A percentile compares a stretch with the other conserved stretches of the same genome.
Evolutionary conservation across 768 basidiomycete genomes (phyloP).

Genomic region (Mycena haematopus): DNA sequence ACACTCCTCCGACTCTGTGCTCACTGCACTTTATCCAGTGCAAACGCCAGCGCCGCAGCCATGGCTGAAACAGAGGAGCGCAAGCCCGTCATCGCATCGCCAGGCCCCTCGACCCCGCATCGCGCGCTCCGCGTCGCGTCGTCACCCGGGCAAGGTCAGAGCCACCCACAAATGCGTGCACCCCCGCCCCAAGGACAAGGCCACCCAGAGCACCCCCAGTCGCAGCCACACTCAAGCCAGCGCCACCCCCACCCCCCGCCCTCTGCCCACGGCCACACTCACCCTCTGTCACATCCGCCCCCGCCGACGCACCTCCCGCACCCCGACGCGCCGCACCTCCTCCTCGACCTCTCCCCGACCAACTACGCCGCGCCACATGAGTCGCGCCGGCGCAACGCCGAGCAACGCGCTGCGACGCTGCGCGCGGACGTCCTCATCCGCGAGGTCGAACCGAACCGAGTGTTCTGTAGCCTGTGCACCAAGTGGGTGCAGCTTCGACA

Average conservation of each 20-base stretch:
- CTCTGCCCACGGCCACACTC: neutral
- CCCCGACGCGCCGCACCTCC: conserved; percentile 43
- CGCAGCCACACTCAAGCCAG: neutral
- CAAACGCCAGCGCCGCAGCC: conserved; percentile 8
- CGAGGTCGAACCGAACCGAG: conserved; percentile 75
- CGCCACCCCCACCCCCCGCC: conserved; percentile 37
- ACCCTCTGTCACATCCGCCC: conserved; percentile 18
- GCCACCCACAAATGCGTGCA: neutral
- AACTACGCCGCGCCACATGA: conserved; percentile 67
- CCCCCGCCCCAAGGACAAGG: neutral
- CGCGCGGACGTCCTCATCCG: conserved; percentile 69
- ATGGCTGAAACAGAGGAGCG: conserved; percentile 19
- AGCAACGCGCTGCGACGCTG: conserved; percentile 77
- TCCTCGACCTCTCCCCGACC: conserved; percentile 64
- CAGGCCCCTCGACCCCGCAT: neutral
- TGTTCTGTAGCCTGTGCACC: conserved; percentile 76
- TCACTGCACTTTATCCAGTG: conserved; percentile 9
- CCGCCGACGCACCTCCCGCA: conserved; percentile 33
- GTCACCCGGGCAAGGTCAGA: neutral
- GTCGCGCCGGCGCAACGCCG: conserved; percentile 76
- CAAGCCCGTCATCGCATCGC: conserved; percentile 16
- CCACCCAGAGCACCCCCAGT: conserved; percentile 16
- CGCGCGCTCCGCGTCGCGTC: conserved; percentile 1
- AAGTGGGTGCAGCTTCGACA: conserved; percentile 87
- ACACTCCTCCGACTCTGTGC: neutral